Evolutionary conservation across 2,329 filamentous ascomycete species (phyloP), one percentile per base, ranked within the genome.

Genomic region (Fusarium abutilonis): DNA sequence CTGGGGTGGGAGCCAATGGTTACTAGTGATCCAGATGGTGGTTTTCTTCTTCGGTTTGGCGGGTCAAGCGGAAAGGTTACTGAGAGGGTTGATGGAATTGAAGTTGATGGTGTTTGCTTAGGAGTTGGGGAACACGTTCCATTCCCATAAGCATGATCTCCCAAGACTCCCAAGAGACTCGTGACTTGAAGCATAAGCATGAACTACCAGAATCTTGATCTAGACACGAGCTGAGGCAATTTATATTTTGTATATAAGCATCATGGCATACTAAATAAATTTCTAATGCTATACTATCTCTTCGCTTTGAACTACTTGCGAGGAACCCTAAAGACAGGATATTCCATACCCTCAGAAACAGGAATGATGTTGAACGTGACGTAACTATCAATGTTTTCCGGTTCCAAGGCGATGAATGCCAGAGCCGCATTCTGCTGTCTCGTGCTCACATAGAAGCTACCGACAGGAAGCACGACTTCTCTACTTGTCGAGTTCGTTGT

Each of bases 301-400:
- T 15, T 21, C 10, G 6, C 9, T 9, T 2, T 13, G 9, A 13
- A 6, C 13, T 15, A 46, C 13, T 54, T 11, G 1, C 55, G 42
- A 0, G 42, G 48, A 0, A 55, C 21, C 4, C 57, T 52, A 2
- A 62, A 62, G 1, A 62, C 23, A 4, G 58, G 57, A 13, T 62
- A 62, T 8, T 62, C 58, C 51, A 46, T 52, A 0, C 51, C 58
- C 2, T 36, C 29, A 4, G 51, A 21, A 0, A 62, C 44, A 2
- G 51, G 57, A 14, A 62, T 57, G 1, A 62, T 45, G 4, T 47
- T 47, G 13, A 62, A 62, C 13, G 29, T 43, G 13, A 62, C 57
- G 15, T 58, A 62, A 11, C 52, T 62, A 9, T 58, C 59, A 7
- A 58, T 57, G 3, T 52, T 62, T 35, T 62, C 58, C 0, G 57